Conservation (phyloP, 2,329 filamentous ascomycete genomes). For the Cladorrhinum sp. region DNA sequence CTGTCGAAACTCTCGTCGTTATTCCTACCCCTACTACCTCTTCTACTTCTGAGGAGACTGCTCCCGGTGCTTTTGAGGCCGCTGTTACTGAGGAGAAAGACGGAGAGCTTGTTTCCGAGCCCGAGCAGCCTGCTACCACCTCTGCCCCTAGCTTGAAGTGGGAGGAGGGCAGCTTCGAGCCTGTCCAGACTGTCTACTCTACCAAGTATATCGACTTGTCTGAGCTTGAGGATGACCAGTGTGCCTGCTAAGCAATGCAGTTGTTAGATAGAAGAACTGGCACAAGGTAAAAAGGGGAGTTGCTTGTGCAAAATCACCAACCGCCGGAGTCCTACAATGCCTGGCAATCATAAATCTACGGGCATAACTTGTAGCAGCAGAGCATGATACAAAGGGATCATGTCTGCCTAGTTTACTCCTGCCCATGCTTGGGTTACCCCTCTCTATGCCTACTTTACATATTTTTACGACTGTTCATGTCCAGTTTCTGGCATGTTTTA, state of each 20-base stretch:
- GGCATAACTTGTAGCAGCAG: no score
- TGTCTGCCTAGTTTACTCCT: no score
- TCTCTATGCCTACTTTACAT: no score
- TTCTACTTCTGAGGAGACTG: neutral
- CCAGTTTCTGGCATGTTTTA: no score
- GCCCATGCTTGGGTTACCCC: no score
- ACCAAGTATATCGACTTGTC: constrained; percentile 27
- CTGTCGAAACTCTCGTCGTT: neutral
- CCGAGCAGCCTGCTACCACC: constrained; percentile 10
- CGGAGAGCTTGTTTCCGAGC: neutral
- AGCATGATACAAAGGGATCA: no score
- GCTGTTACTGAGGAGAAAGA: neutral
- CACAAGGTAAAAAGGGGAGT: no score
- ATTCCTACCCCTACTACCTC: neutral
- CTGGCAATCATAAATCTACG: no score
- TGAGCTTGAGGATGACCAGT: constrained; percentile 20
- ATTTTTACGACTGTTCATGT: no score
- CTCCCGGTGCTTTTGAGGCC: neutral
- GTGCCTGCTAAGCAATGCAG: constrained; percentile 11
- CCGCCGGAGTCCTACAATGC: no score
- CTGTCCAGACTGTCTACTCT: constrained; percentile 24
- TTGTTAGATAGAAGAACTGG: no score
- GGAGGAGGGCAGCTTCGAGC: constrained; percentile 4
- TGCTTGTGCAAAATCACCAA: no score
- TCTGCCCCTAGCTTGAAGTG: constrained; percentile 10